These are phyloP conservation scores for Tolypocladium tundrense DNA, from an alignment of 2,329 filamentous ascomycete species.

Conservation along the genomic window DNA sequence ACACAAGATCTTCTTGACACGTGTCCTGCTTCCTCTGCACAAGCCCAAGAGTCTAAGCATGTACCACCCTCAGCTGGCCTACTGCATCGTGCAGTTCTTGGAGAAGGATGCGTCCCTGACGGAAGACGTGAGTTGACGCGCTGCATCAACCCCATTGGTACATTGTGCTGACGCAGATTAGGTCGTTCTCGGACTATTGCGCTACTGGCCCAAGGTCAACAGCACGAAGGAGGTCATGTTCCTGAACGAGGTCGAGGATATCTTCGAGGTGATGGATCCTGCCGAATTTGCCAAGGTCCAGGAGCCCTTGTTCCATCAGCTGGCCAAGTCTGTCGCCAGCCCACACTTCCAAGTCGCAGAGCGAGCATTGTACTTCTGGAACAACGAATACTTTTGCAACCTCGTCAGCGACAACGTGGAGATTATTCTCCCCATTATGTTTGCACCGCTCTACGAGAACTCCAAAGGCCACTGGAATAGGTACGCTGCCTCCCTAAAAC, in stretches of 20 bases:
- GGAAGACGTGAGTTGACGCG: slow-evolving; percentile 62
- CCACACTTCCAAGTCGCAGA: slow-evolving; percentile 99
- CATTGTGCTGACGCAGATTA: slow-evolving; percentile 18
- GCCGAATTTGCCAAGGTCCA: slow-evolving; percentile 98
- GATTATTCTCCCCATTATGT: slow-evolving; percentile 98
- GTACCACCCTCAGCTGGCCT: slow-evolving; percentile 97
- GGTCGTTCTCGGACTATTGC: slow-evolving; percentile 87
- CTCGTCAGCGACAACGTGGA: slow-evolving; percentile 98
- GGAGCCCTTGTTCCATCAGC: slow-evolving; percentile 91
- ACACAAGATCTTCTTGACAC: slow-evolving; percentile 93
- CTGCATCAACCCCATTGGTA: neutral
- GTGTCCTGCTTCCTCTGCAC: slow-evolving; percentile 86
- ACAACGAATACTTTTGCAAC: slow-evolving; percentile 99
- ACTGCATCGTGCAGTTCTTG: slow-evolving; percentile 97
- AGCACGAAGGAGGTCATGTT: slow-evolving; percentile 99
- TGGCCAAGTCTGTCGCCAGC: slow-evolving; percentile 95
- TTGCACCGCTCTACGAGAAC: slow-evolving; percentile 95
- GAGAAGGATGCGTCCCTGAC: slow-evolving; percentile 96
- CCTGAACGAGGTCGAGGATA: slow-evolving; percentile 97
- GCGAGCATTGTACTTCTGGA: slow-evolving; percentile 97
- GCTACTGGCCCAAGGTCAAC: slow-evolving; percentile 99
- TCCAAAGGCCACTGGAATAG: slow-evolving; percentile 99
- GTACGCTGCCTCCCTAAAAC: slow-evolving; percentile 37
- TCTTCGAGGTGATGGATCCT: slow-evolving; percentile 99
- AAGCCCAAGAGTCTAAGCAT: slow-evolving; percentile 99